Percentiles rank a stretch among this genome's conserved stretches.
phyloP scores from a whole-genome alignment of 2,329 filamentous ascomycete genomes.

The Myriangium duriaei region DNA sequence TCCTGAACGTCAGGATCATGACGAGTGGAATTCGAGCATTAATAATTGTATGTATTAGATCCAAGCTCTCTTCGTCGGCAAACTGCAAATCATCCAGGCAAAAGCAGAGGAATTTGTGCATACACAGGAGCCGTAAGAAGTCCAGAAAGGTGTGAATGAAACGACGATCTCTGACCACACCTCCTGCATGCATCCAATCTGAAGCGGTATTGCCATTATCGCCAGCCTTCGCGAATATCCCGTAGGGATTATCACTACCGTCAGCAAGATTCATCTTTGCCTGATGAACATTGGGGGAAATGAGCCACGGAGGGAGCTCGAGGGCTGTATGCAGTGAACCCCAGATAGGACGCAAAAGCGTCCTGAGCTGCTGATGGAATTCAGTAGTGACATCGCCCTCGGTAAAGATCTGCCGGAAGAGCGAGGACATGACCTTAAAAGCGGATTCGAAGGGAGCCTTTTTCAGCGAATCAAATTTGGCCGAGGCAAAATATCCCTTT shows the following conservation, averaged over 20 bases:
- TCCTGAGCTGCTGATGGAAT: constrained; percentile 47
- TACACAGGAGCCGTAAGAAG: constrained; percentile 66
- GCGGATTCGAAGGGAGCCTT: constrained; percentile 50
- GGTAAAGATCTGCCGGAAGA: constrained; percentile 53
- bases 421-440: constrained; percentile 45
- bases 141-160: constrained; percentile 83
- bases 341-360: constrained; percentile 46
- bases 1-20: constrained; percentile 55
- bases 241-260: constrained; percentile 1
- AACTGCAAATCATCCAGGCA: constrained; percentile 84
- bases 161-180: constrained; percentile 46
- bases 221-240: constrained; percentile 11
- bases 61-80: constrained; percentile 75
- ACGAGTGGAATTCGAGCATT: constrained; percentile 67
- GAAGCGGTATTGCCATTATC: constrained; percentile 23
- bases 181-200: constrained; percentile 34
- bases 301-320: constrained; percentile 55
- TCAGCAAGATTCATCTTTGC: constrained; percentile 2
- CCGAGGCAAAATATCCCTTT: constrained; percentile 47
- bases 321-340: constrained; percentile 42
- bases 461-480: constrained; percentile 47
- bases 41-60: constrained; percentile 72
- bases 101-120: constrained; percentile 77
- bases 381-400: constrained; percentile 49
- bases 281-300: constrained; percentile 19